These are phyloP conservation scores for Aspergillus ostianus DNA, from an alignment of 495 filamentous ascomycete genomes.

Conservation along the genomic window DNA sequence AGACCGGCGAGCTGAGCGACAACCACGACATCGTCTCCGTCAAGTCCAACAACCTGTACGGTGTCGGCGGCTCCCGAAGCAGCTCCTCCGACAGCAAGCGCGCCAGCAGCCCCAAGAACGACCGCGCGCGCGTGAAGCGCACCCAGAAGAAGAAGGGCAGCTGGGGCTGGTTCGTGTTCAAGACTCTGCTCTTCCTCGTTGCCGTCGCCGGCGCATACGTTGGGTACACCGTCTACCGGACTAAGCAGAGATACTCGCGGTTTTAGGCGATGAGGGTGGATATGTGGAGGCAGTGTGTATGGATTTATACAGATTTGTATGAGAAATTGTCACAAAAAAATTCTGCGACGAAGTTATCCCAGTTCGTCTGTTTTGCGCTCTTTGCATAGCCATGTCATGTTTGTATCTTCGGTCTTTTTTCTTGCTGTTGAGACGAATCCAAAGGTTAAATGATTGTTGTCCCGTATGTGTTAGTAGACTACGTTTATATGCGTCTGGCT, in stretches of 20 bases:
- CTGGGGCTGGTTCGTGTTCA: constrained; percentile 93
- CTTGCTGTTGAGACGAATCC: constrained; percentile 14
- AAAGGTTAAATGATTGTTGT: constrained; percentile 1
- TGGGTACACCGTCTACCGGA: constrained; percentile 79
- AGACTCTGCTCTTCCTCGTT: constrained; percentile 72
- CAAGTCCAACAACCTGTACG: constrained; percentile 85
- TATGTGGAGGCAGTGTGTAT: neutral
- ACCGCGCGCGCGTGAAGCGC: constrained; percentile 31
- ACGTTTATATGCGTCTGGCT: too few relatives aligned
- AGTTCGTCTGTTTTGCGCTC: constrained; percentile 11
- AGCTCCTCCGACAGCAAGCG: constrained; percentile 41
- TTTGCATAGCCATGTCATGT: constrained; percentile 23
- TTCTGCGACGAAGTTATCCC: constrained; percentile 3
- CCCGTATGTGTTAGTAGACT: neutral
- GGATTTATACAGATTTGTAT: neutral
- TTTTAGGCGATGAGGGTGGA: constrained; percentile 52
- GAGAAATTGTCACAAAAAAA: constrained; percentile 4
- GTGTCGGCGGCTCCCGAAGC: constrained; percentile 43
- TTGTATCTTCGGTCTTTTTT: constrained; percentile 16
- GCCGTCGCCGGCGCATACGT: constrained; percentile 72
- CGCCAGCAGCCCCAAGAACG: constrained; percentile 32
- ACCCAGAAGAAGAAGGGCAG: constrained; percentile 52
- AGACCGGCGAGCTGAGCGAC: constrained; percentile 95
- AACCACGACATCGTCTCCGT: constrained; percentile 97
- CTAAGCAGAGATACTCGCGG: constrained; percentile 68